Base-by-base conservation (phyloP, 768 basidiomycete species). In the Lentinus brumalis region DNA sequence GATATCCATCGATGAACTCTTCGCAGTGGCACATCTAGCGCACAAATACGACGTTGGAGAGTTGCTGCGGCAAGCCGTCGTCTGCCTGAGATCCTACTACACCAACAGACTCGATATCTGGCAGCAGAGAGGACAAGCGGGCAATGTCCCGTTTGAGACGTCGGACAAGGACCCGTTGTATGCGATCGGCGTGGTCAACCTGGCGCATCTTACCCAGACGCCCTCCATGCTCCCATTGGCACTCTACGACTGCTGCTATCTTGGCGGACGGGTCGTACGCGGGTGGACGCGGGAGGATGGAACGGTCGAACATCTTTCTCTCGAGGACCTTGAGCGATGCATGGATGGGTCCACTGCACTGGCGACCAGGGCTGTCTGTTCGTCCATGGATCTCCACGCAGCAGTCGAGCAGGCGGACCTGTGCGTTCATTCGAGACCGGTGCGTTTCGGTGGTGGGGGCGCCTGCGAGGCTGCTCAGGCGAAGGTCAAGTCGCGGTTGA, bases 1-100 rank as follows among this genome's bases (percentile, higher is more conserved):
- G 18, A 26, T 26, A 8, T 29, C 46, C 16, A 15, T 46, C 55
- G 35, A 32, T 3, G 42, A 46, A 18, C n/a, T 50, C 11, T 15
- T 30, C 39, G 46, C 56, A 15, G 15, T 50, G 5, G 31, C 31
- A 5, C 41, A 42, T 11, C 54, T 56, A 3, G 41, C 29, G 29
- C 42, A 56, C 54, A 56, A 56, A n/a, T 56, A 56, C 29, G n/a
- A 32, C 8, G 32, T 56, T 14, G 38, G 32, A 5, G 55, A 56
- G 16, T 11, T 56, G 7, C 32, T 49, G 14, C 29, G 38, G 11
- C 44, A 47, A 44, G 30, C 44, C 29, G 2, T 56, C 44, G 38
- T 16, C n/a, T 35, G 18, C n/a, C 32, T 56, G 11, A 35, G 49
- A n/a, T 9, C 30, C 4, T 38, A 46, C 45, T 56, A 30, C 10